Evolutionary conservation across 371 early-diverging fungal species (phyloP).

Genomic region (Saksenaea vasiformis): DNA sequence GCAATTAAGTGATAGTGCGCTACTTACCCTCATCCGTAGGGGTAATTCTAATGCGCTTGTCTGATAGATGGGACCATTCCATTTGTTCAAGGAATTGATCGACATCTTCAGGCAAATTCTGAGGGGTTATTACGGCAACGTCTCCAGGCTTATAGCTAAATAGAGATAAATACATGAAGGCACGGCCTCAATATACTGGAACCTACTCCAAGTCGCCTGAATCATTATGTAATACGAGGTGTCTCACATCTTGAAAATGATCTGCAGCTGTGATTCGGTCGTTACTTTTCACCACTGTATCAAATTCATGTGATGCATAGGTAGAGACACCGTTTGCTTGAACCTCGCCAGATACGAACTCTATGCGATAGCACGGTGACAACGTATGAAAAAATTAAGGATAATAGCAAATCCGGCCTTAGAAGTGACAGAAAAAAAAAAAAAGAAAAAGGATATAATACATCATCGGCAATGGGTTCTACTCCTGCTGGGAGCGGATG

Average conservation of each 20-base stretch:
- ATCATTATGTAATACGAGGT: slow-evolving; percentile 55
- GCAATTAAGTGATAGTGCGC: background rate
- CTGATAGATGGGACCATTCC: slow-evolving; percentile 74
- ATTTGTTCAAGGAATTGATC: slow-evolving; percentile 67
- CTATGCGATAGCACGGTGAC: slow-evolving; percentile 41
- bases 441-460: slow-evolving; percentile 33
- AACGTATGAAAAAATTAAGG: slow-evolving; percentile 25
- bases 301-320: slow-evolving; percentile 27
- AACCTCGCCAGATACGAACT: slow-evolving; percentile 31
- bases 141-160: slow-evolving; percentile 81
- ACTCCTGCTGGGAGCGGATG: slow-evolving; percentile 63
- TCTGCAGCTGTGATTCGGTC: slow-evolving; percentile 73
- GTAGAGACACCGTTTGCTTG: background rate
- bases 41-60: slow-evolving; percentile 58
- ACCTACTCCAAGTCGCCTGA: slow-evolving; percentile 20
- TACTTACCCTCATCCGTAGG: slow-evolving; percentile 39
- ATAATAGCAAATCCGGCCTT: background rate
- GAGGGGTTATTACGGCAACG: slow-evolving; percentile 74
- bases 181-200: background rate
- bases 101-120: slow-evolving; percentile 71
- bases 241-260: slow-evolving; percentile 93
- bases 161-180: slow-evolving; percentile 6
- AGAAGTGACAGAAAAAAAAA: background rate
- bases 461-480: slow-evolving; percentile 58
- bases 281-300: slow-evolving; percentile 47